Conservation (phyloP, 2,329 filamentous ascomycete species). For the Talaromyces funiculosus region DNA sequence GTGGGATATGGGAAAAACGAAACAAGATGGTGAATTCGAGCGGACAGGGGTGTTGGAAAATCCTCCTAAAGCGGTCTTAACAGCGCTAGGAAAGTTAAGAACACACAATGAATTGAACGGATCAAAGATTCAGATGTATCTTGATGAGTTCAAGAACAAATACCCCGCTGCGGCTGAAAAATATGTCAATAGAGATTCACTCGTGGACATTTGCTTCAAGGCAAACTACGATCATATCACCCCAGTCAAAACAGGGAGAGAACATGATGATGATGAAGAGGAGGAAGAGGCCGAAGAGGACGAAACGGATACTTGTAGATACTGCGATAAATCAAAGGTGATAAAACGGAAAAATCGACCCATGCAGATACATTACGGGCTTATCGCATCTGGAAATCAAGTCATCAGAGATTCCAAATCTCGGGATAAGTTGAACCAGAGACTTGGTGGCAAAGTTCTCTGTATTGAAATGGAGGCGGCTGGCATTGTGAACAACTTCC, state of each 20-base stretch:
- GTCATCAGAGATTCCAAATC: slow-evolving; percentile 16
- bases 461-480: slow-evolving; percentile 10
- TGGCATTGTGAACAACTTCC: slow-evolving; percentile 13
- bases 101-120: neutral
- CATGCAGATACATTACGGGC: slow-evolving; percentile 20
- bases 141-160: neutral
- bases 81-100: neutral
- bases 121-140: neutral
- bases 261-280: neutral
- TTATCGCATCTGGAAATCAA: slow-evolving; percentile 19
- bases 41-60: neutral
- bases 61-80: neutral
- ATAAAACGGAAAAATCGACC: neutral
- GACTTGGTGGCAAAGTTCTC: neutral
- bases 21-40: neutral
- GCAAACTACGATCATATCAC: neutral
- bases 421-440: slow-evolving; percentile 13
- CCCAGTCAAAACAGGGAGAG: neutral
- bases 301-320: neutral
- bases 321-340: neutral
- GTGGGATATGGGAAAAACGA: slow-evolving; percentile 19
- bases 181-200: neutral
- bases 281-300: neutral
- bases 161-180: neutral
- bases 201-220: neutral